Evolutionary conservation across 2,329 filamentous ascomycete genomes (phyloP).

Genomic region (Chaetomiaceae sp.): DNA sequence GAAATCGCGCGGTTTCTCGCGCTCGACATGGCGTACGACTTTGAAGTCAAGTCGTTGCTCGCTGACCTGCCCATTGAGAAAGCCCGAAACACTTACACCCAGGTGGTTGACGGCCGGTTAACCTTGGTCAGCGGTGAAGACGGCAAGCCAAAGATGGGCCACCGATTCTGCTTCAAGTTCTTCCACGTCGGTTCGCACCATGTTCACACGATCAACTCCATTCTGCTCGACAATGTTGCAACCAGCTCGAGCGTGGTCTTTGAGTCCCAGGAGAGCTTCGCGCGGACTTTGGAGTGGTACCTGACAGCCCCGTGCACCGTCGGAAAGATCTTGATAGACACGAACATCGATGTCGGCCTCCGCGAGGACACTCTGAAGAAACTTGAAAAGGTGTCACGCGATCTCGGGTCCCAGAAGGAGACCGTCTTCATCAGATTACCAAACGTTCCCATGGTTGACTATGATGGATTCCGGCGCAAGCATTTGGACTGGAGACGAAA

Average conservation of each 20-base stretch:
- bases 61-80: slow-evolving; percentile 30
- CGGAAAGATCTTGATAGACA: slow-evolving; percentile 18
- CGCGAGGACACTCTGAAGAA: slow-evolving; percentile 12
- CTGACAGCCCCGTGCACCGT: not conserved
- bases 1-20: not conserved
- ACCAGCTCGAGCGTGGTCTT: slow-evolving; percentile 30
- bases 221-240: slow-evolving; percentile 29
- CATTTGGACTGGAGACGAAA: too few species aligned
- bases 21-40: not conserved
- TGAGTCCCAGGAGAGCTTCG: slow-evolving; percentile 20
- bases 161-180: slow-evolving; percentile 31
- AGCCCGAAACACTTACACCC: slow-evolving; percentile 28
- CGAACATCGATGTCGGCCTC: slow-evolving; percentile 6
- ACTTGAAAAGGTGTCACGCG: slow-evolving; percentile 12
- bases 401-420: slow-evolving; percentile 12
- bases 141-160: slow-evolving; percentile 8
- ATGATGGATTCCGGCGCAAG: not conserved
- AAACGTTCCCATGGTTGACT: not conserved
- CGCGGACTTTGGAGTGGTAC: slow-evolving; percentile 27
- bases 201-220: slow-evolving; percentile 31
- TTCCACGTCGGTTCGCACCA: slow-evolving; percentile 28
- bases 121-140: slow-evolving; percentile 9
- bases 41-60: slow-evolving; percentile 21
- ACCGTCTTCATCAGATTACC: not conserved
- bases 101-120: slow-evolving; percentile 23